Conservation (phyloP, 1,284 basidiomycete genomes). For the Ganoderma sinense region DNA sequence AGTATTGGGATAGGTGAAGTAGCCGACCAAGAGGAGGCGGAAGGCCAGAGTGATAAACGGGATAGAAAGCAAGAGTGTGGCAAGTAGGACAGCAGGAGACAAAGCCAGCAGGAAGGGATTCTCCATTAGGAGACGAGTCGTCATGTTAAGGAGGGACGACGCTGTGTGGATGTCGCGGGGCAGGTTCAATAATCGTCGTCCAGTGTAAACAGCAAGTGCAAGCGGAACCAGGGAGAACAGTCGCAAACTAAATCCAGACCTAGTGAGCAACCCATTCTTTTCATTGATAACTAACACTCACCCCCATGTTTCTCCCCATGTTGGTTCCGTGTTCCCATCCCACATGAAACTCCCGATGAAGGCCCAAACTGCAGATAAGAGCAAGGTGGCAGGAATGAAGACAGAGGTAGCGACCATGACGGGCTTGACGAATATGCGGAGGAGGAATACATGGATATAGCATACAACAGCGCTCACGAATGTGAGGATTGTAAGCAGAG, state of each 20-base stretch:
- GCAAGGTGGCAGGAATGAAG: constrained; percentile 82
- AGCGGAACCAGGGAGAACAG: constrained; percentile 83
- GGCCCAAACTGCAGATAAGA: constrained; percentile 87
- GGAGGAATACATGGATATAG: constrained; percentile 79
- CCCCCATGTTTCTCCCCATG: constrained; percentile 87
- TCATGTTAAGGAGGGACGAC: constrained; percentile 81
- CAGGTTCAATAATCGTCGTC: constrained; percentile 72
- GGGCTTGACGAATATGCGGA: constrained; percentile 82
- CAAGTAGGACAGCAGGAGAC: constrained; percentile 80
- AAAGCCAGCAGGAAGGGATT: constrained; percentile 87
- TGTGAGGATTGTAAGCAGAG: constrained; percentile 82
- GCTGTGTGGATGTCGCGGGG: constrained; percentile 74
- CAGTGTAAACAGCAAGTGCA: constrained; percentile 73
- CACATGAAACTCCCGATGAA: constrained; percentile 92
- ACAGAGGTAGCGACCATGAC: constrained; percentile 84
- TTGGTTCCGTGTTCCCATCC: constrained; percentile 70
- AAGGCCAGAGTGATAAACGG: constrained; percentile 90
- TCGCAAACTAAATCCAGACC: constrained; percentile 58
- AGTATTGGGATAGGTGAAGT: constrained; percentile 50
- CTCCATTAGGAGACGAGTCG: constrained; percentile 77
- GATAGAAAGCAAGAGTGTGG: constrained; percentile 76
- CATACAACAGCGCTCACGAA: constrained; percentile 76
- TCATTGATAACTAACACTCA: constrained; percentile 43
- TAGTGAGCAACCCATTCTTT: constrained; percentile 7
- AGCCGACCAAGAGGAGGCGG: constrained; percentile 80